Evolutionary conservation across 2,329 filamentous ascomycete genomes (phyloP).

Genomic region (Rachicladosporium sp.): DNA sequence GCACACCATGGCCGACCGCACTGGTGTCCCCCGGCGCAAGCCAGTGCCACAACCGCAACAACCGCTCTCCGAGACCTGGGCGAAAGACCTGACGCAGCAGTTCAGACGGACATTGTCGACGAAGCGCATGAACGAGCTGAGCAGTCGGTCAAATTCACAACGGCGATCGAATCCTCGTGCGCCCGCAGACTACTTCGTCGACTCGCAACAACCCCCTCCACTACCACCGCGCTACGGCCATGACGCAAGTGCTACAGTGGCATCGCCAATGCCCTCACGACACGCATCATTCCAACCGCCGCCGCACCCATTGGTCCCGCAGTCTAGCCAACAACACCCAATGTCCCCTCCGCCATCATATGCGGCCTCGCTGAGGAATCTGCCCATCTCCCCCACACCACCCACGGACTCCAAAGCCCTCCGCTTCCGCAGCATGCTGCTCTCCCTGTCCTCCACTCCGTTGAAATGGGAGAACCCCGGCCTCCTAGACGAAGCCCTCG

Average conservation of each 20-base stretch:
- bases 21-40: constrained; percentile 19
- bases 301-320: constrained; percentile 13
- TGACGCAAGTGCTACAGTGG: constrained; percentile 5
- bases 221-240: constrained; percentile 7
- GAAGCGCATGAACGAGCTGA: constrained; percentile 72
- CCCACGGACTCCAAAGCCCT: constrained; percentile 43
- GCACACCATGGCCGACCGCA: constrained; percentile 12
- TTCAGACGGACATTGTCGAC: constrained; percentile 81
- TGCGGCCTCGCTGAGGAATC: constrained; percentile 38
- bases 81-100: constrained; percentile 64
- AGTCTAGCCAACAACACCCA: constrained; percentile 2
- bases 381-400: constrained; percentile 61
- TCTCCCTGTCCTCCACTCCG: constrained; percentile 76
- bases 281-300: constrained; percentile 18
- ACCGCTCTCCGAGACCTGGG: constrained; percentile 49
- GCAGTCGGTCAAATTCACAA: constrained; percentile 24
- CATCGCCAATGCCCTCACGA: constrained; percentile 11
- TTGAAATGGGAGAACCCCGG: constrained; percentile 95
- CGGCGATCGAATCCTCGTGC: constrained; percentile 46
- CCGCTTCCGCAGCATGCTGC: constrained; percentile 55
- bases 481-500: constrained; percentile 79
- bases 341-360: constrained; percentile 37
- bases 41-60: constrained; percentile 15
- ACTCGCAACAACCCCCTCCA: constrained; percentile 6
- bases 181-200: constrained; percentile 16